Evolutionary conservation across 495 filamentous ascomycete species (phyloP).

Genomic region (Talaromyces nanjingensis): DNA sequence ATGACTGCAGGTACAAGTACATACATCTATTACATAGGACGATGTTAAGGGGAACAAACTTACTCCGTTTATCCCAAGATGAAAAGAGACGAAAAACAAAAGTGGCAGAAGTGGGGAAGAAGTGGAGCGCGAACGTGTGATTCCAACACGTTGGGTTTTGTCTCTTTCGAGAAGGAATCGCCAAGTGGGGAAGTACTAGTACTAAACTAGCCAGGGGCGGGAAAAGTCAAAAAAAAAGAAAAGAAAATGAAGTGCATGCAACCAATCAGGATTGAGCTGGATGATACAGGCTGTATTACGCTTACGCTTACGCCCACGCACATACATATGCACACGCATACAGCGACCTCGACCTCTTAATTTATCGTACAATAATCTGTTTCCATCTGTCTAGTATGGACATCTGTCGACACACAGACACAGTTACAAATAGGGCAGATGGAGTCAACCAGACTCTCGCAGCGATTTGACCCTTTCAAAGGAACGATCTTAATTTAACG

Average conservation of each 20-base stretch:
- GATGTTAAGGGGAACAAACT: neutral
- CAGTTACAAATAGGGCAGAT: neutral
- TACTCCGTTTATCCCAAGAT: neutral
- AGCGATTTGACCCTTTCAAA: neutral
- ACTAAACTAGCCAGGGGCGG: neutral
- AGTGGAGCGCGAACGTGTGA: neutral
- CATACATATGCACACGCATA: neutral
- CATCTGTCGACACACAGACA: neutral
- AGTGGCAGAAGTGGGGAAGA: neutral
- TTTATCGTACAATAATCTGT: neutral
- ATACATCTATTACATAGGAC: neutral
- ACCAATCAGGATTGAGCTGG: neutral
- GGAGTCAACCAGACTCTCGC: neutral
- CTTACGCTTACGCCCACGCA: neutral
- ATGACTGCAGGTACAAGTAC: neutral
- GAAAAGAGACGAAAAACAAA: neutral
- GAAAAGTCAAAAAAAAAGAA: neutral
- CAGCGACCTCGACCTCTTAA: neutral
- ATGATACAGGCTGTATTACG: neutral
- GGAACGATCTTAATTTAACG: neutral
- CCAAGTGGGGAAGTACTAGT: neutral
- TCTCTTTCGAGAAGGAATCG: conserved; percentile 6
- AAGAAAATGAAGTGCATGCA: neutral
- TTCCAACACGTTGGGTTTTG: conserved; percentile 1
- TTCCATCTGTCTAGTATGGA: too few relatives aligned